Conservation (phyloP, 225 moss, liverwort and hornwort genomes). For the Anthoceros angustus region DNA sequence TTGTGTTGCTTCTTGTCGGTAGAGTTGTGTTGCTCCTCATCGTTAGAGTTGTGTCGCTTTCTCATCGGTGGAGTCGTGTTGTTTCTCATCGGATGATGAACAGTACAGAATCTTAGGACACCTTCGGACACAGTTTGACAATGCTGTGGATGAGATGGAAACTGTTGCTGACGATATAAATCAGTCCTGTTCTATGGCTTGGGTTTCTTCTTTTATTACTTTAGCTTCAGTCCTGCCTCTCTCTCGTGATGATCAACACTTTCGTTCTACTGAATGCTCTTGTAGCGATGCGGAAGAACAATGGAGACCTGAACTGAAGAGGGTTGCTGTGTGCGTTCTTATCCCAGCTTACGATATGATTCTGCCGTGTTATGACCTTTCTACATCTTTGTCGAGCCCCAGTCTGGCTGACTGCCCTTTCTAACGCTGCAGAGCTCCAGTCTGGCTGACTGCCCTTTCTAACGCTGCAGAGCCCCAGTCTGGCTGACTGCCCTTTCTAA, state of each 20-base stretch:
- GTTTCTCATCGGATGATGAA: background rate
- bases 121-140: constrained; percentile 4
- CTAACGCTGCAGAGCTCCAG: no score
- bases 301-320: constrained; percentile 5
- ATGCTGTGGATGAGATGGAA: constrained; percentile 3
- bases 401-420: no score
- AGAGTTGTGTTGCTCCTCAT: no score
- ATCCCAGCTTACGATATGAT: no score
- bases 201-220: background rate
- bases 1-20: no score
- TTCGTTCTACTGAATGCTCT: background rate
- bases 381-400: no score
- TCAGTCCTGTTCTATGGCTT: background rate
- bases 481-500: no score
- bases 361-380: no score
- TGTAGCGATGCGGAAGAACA: background rate
- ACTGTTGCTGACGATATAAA: background rate
- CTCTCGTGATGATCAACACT: background rate
- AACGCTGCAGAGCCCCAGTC: no score
- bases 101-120: constrained; percentile 2
- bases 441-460: no score
- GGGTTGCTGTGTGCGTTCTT: background rate
- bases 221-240: background rate
- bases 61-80: no score
- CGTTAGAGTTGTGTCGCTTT: no score